phyloP scores from a whole-genome alignment of 352 stramenopile species.

The Phytophthora uliginosa region DNA sequence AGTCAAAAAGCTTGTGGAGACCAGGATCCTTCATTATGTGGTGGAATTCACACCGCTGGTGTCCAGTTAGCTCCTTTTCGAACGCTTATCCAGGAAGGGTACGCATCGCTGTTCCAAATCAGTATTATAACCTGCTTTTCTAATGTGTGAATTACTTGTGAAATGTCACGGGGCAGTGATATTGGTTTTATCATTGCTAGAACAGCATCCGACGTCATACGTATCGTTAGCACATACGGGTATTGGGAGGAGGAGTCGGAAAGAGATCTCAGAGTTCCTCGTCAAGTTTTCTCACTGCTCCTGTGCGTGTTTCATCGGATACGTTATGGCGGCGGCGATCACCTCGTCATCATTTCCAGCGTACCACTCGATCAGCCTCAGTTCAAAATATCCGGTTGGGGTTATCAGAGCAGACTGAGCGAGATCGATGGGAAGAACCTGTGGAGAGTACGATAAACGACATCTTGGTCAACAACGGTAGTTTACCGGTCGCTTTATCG shows the following conservation, averaged over 20 bases:
- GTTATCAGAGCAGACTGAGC: slow-evolving; percentile 11
- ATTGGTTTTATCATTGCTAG: slow-evolving; percentile 75
- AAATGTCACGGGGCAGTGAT: slow-evolving; percentile 41
- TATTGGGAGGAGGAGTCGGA: slow-evolving; percentile 45
- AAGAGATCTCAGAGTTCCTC: slow-evolving; percentile 14
- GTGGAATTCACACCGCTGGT: not conserved
- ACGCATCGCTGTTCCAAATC: slow-evolving; percentile 7
- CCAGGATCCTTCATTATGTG: not conserved
- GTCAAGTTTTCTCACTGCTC: slow-evolving; percentile 20
- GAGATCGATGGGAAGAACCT: slow-evolving; percentile 9
- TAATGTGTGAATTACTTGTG: slow-evolving; percentile 2
- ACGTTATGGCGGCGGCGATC: slow-evolving; percentile 48
- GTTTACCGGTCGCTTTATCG: not conserved
- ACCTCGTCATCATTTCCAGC: slow-evolving; percentile 40
- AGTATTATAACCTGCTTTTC: not conserved
- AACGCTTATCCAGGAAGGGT: slow-evolving; percentile 65
- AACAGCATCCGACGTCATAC: slow-evolving; percentile 55
- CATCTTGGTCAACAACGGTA: not conserved
- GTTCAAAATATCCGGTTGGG: slow-evolving; percentile 36
- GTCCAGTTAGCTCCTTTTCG: slow-evolving; percentile 58
- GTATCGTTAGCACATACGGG: slow-evolving; percentile 69
- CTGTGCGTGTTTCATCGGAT: slow-evolving; percentile 55
- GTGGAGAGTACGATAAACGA: slow-evolving; percentile 14
- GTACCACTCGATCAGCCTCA: slow-evolving; percentile 23
- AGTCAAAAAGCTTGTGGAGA: slow-evolving; percentile 14